These are phyloP conservation scores for Sphagnurus paluster DNA, from an alignment of 1,284 basidiomycete species.

Conservation along the genomic window DNA sequence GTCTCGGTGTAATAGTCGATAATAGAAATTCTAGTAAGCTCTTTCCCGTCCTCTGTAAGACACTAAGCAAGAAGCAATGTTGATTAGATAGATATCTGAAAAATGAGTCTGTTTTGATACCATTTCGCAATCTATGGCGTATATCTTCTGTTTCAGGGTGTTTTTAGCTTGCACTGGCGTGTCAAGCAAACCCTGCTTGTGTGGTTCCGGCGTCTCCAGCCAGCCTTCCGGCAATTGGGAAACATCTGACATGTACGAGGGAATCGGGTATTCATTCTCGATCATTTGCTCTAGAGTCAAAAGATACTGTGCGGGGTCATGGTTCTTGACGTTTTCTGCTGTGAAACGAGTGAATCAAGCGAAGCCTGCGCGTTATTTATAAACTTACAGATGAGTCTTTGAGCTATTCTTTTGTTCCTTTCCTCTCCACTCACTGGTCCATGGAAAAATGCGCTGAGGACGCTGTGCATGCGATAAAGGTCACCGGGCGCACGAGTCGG, in stretches of 20 bases:
- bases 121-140: conserved; percentile 93
- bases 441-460: conserved; percentile 79
- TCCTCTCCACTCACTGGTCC: conserved; percentile 78
- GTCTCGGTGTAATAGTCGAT: conserved; percentile 73
- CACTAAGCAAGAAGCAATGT: conserved; percentile 48
- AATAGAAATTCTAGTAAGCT: conserved; percentile 81
- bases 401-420: conserved; percentile 63
- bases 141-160: conserved; percentile 44
- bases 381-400: conserved; percentile 55
- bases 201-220: conserved; percentile 74
- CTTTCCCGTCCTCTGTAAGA: conserved; percentile 83
- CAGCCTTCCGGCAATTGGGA: conserved; percentile 64
- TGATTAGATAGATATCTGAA: conserved; percentile 1
- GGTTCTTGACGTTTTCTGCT: conserved; percentile 62
- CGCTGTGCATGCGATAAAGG: conserved; percentile 79
- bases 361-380: neutral
- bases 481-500: conserved; percentile 91
- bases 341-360: conserved; percentile 11
- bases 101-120: too few species aligned
- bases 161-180: conserved; percentile 22
- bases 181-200: conserved; percentile 27
- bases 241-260: conserved; percentile 73
- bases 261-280: conserved; percentile 87
- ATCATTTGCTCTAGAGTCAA: conserved; percentile 83
- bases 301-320: conserved; percentile 69